Evolutionary conservation across 1,284 basidiomycete species (phyloP).

Genomic region (Cryptococcus sp.): DNA sequence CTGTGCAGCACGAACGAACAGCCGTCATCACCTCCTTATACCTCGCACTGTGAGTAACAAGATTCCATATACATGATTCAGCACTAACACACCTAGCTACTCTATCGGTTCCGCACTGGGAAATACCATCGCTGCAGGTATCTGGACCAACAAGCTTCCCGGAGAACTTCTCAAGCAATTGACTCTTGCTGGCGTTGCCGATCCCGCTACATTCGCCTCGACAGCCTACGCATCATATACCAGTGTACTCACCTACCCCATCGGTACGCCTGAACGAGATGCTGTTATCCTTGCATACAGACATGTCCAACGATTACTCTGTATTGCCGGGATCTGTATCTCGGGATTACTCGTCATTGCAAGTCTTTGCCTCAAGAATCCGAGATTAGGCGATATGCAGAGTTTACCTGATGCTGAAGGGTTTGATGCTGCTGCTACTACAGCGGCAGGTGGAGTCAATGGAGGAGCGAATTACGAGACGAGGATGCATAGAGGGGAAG

Average conservation of each 20-base stretch:
- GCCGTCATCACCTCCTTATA: constrained; percentile 47
- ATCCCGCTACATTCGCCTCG: constrained; percentile 32
- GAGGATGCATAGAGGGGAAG: too few species aligned
- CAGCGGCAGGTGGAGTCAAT: not conserved
- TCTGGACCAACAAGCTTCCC: constrained; percentile 40
- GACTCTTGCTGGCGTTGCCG: constrained; percentile 19
- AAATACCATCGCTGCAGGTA: constrained; percentile 46
- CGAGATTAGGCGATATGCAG: constrained; percentile 33
- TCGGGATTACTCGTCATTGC: constrained; percentile 23
- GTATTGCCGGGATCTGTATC: constrained; percentile 40
- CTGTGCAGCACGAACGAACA: constrained; percentile 45
- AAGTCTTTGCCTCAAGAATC: constrained; percentile 25
- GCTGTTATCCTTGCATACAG: constrained; percentile 35
- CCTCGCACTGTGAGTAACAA: constrained; percentile 22
- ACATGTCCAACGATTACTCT: constrained; percentile 36
- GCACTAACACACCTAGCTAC: constrained; percentile 20
- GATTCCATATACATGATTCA: too few species aligned
- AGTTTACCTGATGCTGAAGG: constrained; percentile 28
- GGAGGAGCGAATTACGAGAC: too few species aligned
- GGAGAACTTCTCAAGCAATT: constrained; percentile 12
- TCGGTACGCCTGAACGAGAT: constrained; percentile 39
- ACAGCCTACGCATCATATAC: constrained; percentile 42
- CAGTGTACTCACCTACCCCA: constrained; percentile 32
- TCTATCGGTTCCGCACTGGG: constrained; percentile 47
- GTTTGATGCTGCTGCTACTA: constrained; percentile 2